phyloP scores from a whole-genome alignment of 495 filamentous ascomycete genomes.

The Penicillium waksmanii region DNA sequence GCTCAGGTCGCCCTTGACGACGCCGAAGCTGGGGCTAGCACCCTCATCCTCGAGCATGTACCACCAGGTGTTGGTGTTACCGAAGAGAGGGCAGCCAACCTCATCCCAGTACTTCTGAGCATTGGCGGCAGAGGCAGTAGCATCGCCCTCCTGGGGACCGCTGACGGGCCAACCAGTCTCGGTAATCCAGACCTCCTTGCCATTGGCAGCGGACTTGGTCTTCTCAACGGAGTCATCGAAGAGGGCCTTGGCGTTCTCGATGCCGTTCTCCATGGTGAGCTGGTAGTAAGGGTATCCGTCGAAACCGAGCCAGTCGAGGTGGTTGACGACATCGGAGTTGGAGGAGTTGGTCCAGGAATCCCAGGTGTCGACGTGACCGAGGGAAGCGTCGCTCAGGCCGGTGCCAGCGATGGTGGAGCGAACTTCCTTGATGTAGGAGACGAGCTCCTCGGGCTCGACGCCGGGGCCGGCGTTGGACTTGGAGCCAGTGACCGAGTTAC shows the following conservation, averaged over 20 bases:
- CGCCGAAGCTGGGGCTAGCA: conserved; percentile 71
- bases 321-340: conserved; percentile 71
- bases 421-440: conserved; percentile 67
- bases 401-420: conserved; percentile 62
- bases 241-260: conserved; percentile 60
- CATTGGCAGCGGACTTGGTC: conserved; percentile 60
- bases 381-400: conserved; percentile 51
- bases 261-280: conserved; percentile 66
- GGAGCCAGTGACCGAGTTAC: conserved; percentile 63
- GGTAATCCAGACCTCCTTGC: conserved; percentile 83
- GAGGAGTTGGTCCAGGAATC: conserved; percentile 76
- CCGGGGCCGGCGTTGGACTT: conserved; percentile 58
- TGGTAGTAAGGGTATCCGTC: conserved; percentile 79
- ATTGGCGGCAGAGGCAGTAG: conserved; percentile 66
- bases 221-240: conserved; percentile 65
- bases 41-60: conserved; percentile 72
- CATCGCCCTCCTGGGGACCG: conserved; percentile 62
- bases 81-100: conserved; percentile 74
- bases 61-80: conserved; percentile 71
- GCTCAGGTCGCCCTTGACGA: conserved; percentile 55
- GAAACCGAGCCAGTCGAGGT: conserved; percentile 76
- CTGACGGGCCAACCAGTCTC: conserved; percentile 87
- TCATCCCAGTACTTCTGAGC: conserved; percentile 79
- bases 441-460: conserved; percentile 59
- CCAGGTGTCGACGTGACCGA: conserved; percentile 96